Evolutionary conservation across 2,329 filamentous ascomycete genomes (phyloP), one percentile per base, ranked within the genome.

Genomic region (Epichloe hybrida): DNA sequence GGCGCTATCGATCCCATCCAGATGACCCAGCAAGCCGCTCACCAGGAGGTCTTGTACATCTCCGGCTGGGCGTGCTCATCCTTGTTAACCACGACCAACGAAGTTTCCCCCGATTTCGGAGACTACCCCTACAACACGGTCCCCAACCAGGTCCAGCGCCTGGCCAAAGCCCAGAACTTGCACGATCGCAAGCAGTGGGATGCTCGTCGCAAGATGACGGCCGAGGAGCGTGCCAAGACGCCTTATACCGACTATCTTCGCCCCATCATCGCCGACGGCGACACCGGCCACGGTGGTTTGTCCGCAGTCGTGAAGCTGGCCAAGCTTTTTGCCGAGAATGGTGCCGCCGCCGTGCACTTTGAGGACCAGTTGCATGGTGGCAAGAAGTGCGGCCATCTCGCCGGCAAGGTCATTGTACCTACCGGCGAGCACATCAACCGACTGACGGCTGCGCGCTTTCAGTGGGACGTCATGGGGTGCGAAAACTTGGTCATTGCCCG

Each of bases 101-200:
- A 98, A 67, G 93, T 98, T 31, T 96, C 89, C 87, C 87, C 93
- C 42, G 93, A 98, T 66, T 95, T 97, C 70, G 93, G 93, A 61
- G 93, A 98, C 69, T 98, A 98, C 66, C 93, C 93, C 0, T 98
- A 98, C 72, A 97, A 97, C 65, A 98, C 93, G 0, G 93, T 98
- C 4, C 93, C 93, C 8, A 97, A 97, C 70, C 93, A 97, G 67
- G 93, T 98, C 4, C 89, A 98, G 72, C 81, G 93, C 56, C 73
- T 98, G 48, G 88, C 94, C 72, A 97, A 97, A 71, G 93, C 93
- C 4, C 93, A 98, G 69, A 89, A 89, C 57, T 83, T 97, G 74
- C 93, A 98, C 66, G 93, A 98, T 68, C 84, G 93, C 58, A 95
- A 94, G 69, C 87, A 96, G 62, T 97, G 87, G 83, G 89, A 96